Evolutionary conservation across 257 asterid species (phyloP).

Genomic region (Parsonsia alboflavescens): DNA sequence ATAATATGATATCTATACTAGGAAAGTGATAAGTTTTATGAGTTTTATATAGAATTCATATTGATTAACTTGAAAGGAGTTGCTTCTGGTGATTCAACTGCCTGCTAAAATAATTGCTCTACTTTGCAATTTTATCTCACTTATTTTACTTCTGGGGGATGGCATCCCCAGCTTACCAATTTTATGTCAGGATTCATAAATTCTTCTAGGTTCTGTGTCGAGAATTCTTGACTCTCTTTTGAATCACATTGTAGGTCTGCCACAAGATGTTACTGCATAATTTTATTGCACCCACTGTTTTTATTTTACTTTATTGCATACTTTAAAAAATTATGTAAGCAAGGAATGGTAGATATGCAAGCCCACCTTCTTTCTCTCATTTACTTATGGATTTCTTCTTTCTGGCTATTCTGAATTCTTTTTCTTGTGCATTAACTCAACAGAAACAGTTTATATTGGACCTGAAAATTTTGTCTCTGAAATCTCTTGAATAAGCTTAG

Average conservation of each 20-base stretch:
- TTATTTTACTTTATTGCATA: too few species aligned
- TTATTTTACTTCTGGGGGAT: background rate
- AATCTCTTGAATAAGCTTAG: background rate
- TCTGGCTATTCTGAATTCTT: background rate
- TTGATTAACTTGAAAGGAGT: background rate
- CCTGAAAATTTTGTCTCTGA: background rate
- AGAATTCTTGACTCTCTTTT: background rate
- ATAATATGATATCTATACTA: background rate
- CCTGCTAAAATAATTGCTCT: background rate
- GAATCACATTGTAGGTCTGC: background rate
- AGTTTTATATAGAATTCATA: background rate
- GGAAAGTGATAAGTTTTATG: background rate
- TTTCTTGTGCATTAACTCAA: background rate
- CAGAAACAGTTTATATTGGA: background rate
- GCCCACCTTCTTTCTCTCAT: constrained; percentile 4
- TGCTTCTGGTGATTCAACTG: background rate
- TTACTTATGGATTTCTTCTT: background rate
- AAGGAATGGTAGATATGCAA: background rate
- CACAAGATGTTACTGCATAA: too few species aligned
- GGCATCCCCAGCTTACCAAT: background rate
- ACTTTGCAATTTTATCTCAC: background rate
- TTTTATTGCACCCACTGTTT: background rate
- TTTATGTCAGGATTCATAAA: background rate
- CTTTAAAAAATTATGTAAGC: background rate
- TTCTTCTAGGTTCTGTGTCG: background rate